These are phyloP conservation scores for Afroboletus lepidellus DNA, from an alignment of 1,284 basidiomycete species.

Conservation along the genomic window DNA sequence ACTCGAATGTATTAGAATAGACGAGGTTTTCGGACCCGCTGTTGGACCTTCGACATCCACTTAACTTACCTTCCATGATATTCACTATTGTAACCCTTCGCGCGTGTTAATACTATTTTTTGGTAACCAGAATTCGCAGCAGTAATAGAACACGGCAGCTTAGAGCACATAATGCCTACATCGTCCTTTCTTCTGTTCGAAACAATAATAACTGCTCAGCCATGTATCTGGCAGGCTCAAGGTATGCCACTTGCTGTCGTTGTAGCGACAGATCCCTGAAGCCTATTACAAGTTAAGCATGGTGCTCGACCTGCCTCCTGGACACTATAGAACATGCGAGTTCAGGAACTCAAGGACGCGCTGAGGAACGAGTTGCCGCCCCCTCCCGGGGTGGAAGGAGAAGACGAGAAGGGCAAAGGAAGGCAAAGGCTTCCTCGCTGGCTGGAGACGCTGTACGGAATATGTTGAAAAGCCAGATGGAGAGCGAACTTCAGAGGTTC, in stretches of 20 bases:
- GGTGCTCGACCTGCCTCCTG: constrained; percentile 82
- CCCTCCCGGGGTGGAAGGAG: constrained; percentile 24
- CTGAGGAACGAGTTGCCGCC: constrained; percentile 41
- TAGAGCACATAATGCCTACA: no score
- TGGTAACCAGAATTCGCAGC: background rate
- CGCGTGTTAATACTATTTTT: background rate
- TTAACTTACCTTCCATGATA: background rate
- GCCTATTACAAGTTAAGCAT: constrained; percentile 90
- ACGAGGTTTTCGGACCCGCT: background rate
- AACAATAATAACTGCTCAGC: no score
- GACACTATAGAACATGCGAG: constrained; percentile 76
- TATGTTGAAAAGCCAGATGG: constrained; percentile 67
- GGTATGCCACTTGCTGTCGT: constrained; percentile 64
- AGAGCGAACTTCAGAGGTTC: constrained; percentile 73
- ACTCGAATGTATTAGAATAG: background rate
- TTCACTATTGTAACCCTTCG: constrained; percentile 2
- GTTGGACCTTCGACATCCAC: background rate
- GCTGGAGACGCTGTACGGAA: constrained; percentile 54
- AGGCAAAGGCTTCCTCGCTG: constrained; percentile 46
- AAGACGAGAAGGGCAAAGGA: constrained; percentile 62
- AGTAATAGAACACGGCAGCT: no score
- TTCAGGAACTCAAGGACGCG: constrained; percentile 61
- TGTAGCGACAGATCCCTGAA: constrained; percentile 84
- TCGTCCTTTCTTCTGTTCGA: no score
- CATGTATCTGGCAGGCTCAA: no score